Base-by-base conservation (phyloP, 2,329 filamentous ascomycete genomes). In the Aspergillus arachidicola region DNA sequence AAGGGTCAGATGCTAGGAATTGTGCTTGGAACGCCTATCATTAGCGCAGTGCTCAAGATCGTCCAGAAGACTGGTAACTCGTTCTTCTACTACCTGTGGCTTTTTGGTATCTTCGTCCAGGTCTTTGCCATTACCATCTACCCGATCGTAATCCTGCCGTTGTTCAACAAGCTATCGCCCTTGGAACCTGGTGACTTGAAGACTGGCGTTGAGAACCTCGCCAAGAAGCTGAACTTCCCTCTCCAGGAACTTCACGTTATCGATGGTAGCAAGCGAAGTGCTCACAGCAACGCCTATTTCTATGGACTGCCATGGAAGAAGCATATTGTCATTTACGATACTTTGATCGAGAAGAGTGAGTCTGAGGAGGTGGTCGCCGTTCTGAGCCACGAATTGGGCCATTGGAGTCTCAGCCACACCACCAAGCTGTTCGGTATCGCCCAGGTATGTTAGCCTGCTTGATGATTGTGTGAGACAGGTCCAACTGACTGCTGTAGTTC, bases 251-350 rank as follows among this genome's bases (percentile, higher is more conserved):
- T 99, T 51, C 93, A 96, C 75, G 94, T 98, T 73, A 99, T 99
- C 73, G 92, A 96, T 76, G 93, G 92, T 57, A 94, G 91, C 82
- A 94, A 94, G 83, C 87, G 92, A 71, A 93, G 90, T 75, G 91
- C 91, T 28, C 92, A 96, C 81, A 93, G 90, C 81, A 96, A 96
- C 75, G 92, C 92, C 23, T 96, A 96, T 81, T 99, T 99, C 83
- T 97, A 96, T 72, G 95, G 95, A 64, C 87, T 99, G 61, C 95
- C 95, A 48, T 99, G 94, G 94, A 97, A 97, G 87, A 98, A 98
- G 87, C 96, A 98, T 83, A 99, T 99, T 83, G 95, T 99, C 74
- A 96, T 99, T 75, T 99, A 97, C 78, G 95, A 99, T 77, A 99
- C 96, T 6, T 82, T 99, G 67, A 93, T 99, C 66, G 94, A 97